A percentile compares a stretch with the other conserved stretches of the same genome.
Evolutionary conservation across 1,139 yeast species (phyloP).

Genomic region (Lipomyces yarrowii): DNA sequence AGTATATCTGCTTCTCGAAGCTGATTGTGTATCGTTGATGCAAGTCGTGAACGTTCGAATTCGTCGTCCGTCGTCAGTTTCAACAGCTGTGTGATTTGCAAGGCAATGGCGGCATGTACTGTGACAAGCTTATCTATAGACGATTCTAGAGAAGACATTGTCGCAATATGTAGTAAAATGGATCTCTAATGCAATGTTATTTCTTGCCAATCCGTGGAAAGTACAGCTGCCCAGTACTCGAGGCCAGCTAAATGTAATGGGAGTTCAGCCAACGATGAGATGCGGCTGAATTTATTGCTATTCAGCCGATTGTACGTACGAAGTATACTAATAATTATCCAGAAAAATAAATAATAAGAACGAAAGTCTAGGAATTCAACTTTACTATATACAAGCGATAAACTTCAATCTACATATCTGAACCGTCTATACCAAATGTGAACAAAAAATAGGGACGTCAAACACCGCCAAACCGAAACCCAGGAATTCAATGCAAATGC

Average conservation of each 20-base stretch:
- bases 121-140: constrained; percentile 4
- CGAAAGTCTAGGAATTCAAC: background rate
- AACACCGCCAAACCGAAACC: background rate
- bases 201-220: background rate
- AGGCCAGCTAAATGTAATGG: background rate
- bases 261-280: background rate
- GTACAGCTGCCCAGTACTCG: background rate
- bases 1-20: constrained; percentile 37
- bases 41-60: constrained; percentile 37
- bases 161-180: background rate
- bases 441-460: background rate
- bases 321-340: background rate
- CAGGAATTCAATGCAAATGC: background rate
- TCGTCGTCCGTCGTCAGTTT: constrained; percentile 17
- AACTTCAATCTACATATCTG: background rate
- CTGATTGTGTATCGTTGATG: constrained; percentile 38
- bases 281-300: background rate
- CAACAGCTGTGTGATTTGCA: constrained; percentile 8
- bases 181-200: background rate
- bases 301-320: background rate
- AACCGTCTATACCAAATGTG: background rate
- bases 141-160: constrained; percentile 5
- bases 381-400: background rate
- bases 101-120: constrained; percentile 9
- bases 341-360: no score